These are phyloP conservation scores for Phytophthora multivora DNA, from an alignment of 352 stramenopile species.

Conservation along the genomic window DNA sequence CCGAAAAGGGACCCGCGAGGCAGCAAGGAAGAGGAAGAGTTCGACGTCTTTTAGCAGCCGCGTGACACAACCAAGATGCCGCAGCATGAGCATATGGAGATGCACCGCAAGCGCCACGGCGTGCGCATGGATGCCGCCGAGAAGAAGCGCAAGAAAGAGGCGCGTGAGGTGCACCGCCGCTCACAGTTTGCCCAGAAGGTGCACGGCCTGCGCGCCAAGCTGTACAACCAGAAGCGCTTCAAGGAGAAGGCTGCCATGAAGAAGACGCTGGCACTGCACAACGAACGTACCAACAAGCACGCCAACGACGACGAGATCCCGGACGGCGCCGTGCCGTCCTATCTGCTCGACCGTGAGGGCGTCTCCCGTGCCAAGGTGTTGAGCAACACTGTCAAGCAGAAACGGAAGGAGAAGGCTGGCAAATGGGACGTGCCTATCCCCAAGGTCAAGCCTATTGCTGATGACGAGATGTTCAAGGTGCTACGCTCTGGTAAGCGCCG, in stretches of 20 bases:
- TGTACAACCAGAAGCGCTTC: constrained; percentile 99
- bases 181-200: constrained; percentile 99
- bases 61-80: constrained; percentile 81
- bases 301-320: constrained; percentile 97
- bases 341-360: constrained; percentile 98
- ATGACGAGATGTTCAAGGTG: constrained; percentile 99
- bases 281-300: constrained; percentile 99
- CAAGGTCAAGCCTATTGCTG: constrained; percentile 98
- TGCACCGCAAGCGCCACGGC: constrained; percentile 99
- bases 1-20: constrained; percentile 15
- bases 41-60: background rate
- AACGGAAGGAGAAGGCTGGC: constrained; percentile 99
- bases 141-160: constrained; percentile 98
- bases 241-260: constrained; percentile 99
- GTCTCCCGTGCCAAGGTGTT: constrained; percentile 99
- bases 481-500: constrained; percentile 97
- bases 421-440: constrained; percentile 99
- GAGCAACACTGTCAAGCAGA: constrained; percentile 99
- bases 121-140: constrained; percentile 97
- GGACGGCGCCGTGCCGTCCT: constrained; percentile 98
- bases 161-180: constrained; percentile 96
- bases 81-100: constrained; percentile 99
- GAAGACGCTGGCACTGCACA: constrained; percentile 99
- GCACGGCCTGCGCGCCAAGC: constrained; percentile 97
- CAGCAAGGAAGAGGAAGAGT: background rate